A percentile compares a stretch with the other conserved stretches of the same genome.
phyloP scores from a whole-genome alignment of 805 yeast species.

The Alloascoidea hylecoeti region DNA sequence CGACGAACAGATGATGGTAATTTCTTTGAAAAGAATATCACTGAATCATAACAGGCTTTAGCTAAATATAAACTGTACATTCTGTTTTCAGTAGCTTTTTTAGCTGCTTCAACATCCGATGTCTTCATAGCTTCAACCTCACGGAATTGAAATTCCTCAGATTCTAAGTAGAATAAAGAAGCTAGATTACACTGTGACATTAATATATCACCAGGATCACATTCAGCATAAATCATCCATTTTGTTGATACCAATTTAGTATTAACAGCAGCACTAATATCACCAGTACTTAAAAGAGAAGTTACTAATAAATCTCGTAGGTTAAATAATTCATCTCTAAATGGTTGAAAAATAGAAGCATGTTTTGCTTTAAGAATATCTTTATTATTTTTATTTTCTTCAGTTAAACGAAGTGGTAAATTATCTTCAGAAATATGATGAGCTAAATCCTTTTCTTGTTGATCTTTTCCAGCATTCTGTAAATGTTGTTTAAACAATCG shows the following conservation, averaged over 20 bases:
- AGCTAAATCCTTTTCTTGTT: no score
- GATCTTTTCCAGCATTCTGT: no score
- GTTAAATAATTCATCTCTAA: conserved; percentile 63
- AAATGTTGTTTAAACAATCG: no score
- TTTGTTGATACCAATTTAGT: conserved; percentile 50
- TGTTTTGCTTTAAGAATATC: no score
- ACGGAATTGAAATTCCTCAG: conserved; percentile 44
- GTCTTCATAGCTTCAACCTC: conserved; percentile 20
- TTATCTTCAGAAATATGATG: no score
- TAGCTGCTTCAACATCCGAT: conserved; percentile 12
- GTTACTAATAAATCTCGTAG: conserved; percentile 70
- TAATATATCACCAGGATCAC: conserved; percentile 47
- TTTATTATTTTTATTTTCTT: no score
- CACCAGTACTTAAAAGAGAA: conserved; percentile 55
- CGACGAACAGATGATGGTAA: conserved; percentile 20
- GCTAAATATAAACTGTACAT: conserved; percentile 20
- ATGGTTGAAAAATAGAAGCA: conserved; percentile 45
- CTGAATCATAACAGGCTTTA: conserved; percentile 25
- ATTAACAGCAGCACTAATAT: conserved; percentile 42
- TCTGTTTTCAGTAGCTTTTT: conserved; percentile 11
- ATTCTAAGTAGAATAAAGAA: conserved; percentile 50
- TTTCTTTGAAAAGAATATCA: conserved; percentile 26
- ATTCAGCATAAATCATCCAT: conserved; percentile 63
- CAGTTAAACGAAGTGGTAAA: no score
- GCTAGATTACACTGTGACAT: conserved; percentile 60